Conservation (phyloP, 345 rosid species). For the Cardiospermum halicacabum region DNA sequence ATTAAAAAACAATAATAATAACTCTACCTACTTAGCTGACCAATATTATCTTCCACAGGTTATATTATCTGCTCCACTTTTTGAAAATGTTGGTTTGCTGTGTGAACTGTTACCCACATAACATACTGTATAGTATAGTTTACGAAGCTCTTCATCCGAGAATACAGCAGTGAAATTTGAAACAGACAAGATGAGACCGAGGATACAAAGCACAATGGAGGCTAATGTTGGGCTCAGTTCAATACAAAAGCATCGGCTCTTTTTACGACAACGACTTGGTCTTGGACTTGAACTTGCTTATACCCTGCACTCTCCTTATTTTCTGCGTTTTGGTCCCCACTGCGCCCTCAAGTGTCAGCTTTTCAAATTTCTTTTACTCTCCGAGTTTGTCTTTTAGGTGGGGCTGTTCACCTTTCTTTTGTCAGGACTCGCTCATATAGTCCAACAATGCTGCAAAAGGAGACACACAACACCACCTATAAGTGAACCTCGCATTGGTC, state of each 20-base stretch:
- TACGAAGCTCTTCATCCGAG: constrained; percentile 3
- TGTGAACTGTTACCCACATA: not conserved
- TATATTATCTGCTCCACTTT: too few relatives aligned
- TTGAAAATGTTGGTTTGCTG: too few relatives aligned
- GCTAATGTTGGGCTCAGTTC: constrained; percentile 23
- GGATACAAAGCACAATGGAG: constrained; percentile 33
- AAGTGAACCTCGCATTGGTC: too few relatives aligned
- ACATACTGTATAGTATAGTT: constrained; percentile 9
- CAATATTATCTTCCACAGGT: too few relatives aligned
- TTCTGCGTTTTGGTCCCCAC: constrained; percentile 21
- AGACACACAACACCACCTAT: not conserved
- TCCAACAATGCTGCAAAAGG: constrained; percentile 25
- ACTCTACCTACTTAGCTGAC: too few relatives aligned
- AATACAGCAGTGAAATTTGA: not conserved
- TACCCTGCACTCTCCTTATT: constrained; percentile 13
- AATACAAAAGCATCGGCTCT: constrained; percentile 9
- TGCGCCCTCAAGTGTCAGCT: constrained; percentile 11
- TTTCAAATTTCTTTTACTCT: constrained; percentile 15
- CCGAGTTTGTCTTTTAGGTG: constrained; percentile 36
- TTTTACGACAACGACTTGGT: not conserved
- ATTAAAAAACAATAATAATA: too few relatives aligned
- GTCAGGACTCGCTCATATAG: constrained; percentile 30
- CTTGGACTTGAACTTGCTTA: not conserved
- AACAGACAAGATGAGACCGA: not conserved
- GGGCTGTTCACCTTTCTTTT: constrained; percentile 72